Conservation (phyloP, 2,329 filamentous ascomycete genomes). For the Botrytis paeoniae region DNA sequence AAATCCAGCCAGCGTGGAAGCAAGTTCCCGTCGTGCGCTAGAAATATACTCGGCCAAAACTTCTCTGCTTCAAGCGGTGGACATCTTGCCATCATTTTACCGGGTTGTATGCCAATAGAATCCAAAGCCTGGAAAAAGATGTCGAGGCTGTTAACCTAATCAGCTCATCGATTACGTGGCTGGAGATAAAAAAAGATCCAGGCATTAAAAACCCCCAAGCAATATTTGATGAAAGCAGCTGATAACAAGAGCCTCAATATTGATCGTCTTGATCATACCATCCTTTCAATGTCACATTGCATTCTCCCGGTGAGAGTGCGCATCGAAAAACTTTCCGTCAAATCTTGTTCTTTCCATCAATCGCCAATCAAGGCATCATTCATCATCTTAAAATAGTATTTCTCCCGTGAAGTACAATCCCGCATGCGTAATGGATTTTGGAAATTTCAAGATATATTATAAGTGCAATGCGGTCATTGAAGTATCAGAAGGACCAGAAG, state of each 20-base stretch:
- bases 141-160: background rate
- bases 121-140: background rate
- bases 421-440: background rate
- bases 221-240: background rate
- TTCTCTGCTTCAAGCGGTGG: background rate
- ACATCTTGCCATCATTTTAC: background rate
- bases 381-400: background rate
- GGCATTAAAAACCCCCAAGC: background rate
- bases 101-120: background rate
- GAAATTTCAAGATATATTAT: background rate
- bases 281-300: background rate
- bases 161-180: background rate
- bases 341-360: background rate
- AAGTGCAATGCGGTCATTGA: background rate
- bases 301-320: background rate
- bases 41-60: background rate
- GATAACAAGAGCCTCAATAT: background rate
- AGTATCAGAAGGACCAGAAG: background rate
- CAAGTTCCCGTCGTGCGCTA: background rate
- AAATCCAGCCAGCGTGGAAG: background rate
- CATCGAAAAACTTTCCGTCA: background rate
- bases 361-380: background rate
- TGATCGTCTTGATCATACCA: background rate
- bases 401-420: background rate
- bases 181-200: background rate